Conservation (phyloP, 305 asterid species). For the Fraxinus velutina region DNA sequence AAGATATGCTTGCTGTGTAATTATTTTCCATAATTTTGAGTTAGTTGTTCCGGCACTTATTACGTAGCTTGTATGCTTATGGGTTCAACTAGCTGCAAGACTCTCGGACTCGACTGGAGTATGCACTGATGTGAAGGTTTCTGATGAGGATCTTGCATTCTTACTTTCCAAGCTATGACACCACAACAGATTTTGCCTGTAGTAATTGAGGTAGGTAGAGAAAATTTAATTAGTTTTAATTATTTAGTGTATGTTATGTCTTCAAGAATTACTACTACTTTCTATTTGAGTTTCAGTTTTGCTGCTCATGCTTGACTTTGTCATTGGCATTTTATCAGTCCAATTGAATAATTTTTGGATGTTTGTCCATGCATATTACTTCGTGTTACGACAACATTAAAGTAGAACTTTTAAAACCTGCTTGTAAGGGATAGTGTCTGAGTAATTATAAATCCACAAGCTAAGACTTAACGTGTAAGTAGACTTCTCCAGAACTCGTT, state of each 20-base stretch:
- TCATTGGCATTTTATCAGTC: neutral
- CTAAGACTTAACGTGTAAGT: neutral
- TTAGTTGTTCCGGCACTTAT: neutral
- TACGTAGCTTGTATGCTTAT: neutral
- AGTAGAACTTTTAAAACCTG: neutral
- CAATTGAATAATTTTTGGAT: neutral
- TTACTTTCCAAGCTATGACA: conserved; percentile 55
- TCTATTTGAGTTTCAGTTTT: neutral
- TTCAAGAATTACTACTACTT: neutral
- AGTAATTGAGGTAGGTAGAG: neutral
- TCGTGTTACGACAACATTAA: neutral
- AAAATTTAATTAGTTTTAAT: neutral
- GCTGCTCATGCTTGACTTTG: neutral
- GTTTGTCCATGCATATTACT: neutral
- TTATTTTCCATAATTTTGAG: neutral
- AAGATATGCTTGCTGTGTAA: conserved; percentile 26
- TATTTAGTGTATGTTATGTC: neutral
- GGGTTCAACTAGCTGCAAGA: conserved; percentile 74
- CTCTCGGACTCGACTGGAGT: conserved; percentile 66
- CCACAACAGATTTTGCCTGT: neutral
- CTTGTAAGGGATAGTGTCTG: neutral
- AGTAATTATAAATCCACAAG: neutral
- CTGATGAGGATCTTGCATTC: conserved; percentile 73
- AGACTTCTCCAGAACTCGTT: neutral
- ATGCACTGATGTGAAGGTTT: conserved; percentile 51